Base-by-base conservation (phyloP, 2,329 filamentous ascomycete species). In the Zymoseptoria pseudotritici region DNA sequence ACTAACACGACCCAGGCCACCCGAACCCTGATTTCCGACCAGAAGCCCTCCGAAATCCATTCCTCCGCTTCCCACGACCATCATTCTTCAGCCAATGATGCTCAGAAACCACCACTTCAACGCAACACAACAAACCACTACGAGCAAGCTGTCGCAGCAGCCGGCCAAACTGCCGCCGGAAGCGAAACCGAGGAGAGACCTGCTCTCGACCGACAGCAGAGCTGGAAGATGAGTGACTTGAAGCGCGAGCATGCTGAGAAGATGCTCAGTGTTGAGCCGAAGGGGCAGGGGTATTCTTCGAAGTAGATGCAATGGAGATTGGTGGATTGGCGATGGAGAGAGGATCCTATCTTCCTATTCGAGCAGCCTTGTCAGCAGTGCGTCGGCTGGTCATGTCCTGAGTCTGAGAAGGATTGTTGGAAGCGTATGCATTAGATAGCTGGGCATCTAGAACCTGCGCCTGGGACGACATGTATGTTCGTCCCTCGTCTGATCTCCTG, bases 211-310 rank as follows among this genome's bases (percentile, higher is more conserved):
- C 62, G 68, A 31, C 59, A 66, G 58, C 70, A 67, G 58, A 72
- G 69, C 57, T 73, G 67, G 64, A 70, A 66, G 54, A 61, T 63
- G 63, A 59, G 61, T 13, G 71, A 74, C 55, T 61, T 65, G 63
- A 72, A 70, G 64, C 64, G 72, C 7, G 61, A 65, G 22, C 57
- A 64, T 54, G 69, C 70, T 63, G 69, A 70, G 63, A 58, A 64
- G 52, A 65, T 70, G 60, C 55, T 72, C 50, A 65, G 50, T 17
- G 55, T 50, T 29, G 50, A 26, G 54, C 51, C 17, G 20, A 63
- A 55, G 52, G 60, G 57, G 46, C 58, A 57, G 54, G 57, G 57
- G 9, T 64, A 62, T 58, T 26, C 42, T 20, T 24, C 42, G 36
- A 26, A 36, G 52, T 19, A 53, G 20, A n/a, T 11, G 57, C 55